Conservation (phyloP, 352 stramenopile genomes). For the Phytophthora citricola region DNA sequence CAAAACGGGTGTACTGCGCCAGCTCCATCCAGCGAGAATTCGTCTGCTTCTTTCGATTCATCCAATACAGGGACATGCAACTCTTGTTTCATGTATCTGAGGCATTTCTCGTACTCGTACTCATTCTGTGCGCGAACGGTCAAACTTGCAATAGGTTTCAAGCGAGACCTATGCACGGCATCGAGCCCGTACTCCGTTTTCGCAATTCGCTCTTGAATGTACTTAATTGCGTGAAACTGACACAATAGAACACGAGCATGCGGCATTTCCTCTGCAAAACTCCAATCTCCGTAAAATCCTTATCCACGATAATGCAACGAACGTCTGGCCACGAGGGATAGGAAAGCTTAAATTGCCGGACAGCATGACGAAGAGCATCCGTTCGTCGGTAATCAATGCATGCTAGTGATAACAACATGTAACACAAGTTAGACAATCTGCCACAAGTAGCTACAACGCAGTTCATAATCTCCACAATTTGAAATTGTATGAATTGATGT, state of each 20-base stretch:
- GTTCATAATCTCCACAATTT: background rate
- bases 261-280: slow-evolving; percentile 2
- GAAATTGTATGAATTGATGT: background rate
- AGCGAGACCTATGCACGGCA: background rate
- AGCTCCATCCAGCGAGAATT: background rate
- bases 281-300: slow-evolving; percentile 34
- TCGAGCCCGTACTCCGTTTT: slow-evolving; percentile 8
- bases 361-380: slow-evolving; percentile 4
- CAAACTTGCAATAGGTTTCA: slow-evolving; percentile 8
- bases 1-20: background rate
- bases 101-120: background rate
- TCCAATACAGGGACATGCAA: background rate
- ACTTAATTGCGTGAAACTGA: slow-evolving; percentile 33
- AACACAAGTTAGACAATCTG: too few species aligned
- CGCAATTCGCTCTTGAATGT: slow-evolving; percentile 11
- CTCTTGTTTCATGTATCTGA: background rate
- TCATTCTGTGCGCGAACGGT: background rate
- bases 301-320: slow-evolving; percentile 27
- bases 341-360: slow-evolving; percentile 19
- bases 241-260: slow-evolving; percentile 14
- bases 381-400: slow-evolving; percentile 6
- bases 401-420: background rate
- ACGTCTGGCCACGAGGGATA: slow-evolving; percentile 7
- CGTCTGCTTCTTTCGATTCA: background rate
- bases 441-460: background rate